Conservation (phyloP, 2,329 filamentous ascomycete genomes). For the Periconia sp. region DNA sequence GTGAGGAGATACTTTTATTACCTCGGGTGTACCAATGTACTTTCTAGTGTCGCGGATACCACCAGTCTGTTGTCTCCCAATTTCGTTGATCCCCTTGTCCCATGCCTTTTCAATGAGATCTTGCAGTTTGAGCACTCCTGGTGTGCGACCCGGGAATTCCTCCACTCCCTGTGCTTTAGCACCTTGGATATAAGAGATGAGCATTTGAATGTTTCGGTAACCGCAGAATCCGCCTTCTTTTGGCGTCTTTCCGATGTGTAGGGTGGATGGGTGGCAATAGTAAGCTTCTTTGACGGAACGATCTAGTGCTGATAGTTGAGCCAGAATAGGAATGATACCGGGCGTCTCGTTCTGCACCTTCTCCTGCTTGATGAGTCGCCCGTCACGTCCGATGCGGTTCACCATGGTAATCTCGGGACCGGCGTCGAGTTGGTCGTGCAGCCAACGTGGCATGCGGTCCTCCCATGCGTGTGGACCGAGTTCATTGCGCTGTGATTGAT, state of each 20-base stretch:
- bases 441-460: slow-evolving; percentile 47
- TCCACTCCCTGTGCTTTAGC: slow-evolving; percentile 59
- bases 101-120: slow-evolving; percentile 85
- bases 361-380: slow-evolving; percentile 44
- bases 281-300: slow-evolving; percentile 69
- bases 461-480: slow-evolving; percentile 53
- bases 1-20: slow-evolving; percentile 38
- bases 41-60: slow-evolving; percentile 87
- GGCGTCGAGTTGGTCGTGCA: slow-evolving; percentile 44
- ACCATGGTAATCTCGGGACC: slow-evolving; percentile 43
- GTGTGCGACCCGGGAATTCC: slow-evolving; percentile 63
- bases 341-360: slow-evolving; percentile 49
- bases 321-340: slow-evolving; percentile 49
- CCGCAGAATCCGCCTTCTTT: slow-evolving; percentile 93
- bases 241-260: slow-evolving; percentile 77
- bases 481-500: slow-evolving; percentile 42
- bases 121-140: slow-evolving; percentile 80
- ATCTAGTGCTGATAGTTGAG: slow-evolving; percentile 60
- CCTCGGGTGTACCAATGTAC: slow-evolving; percentile 92
- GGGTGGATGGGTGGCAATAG: slow-evolving; percentile 73
- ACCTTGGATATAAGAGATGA: slow-evolving; percentile 75
- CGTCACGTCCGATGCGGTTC: slow-evolving; percentile 47
- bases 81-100: slow-evolving; percentile 78
- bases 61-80: slow-evolving; percentile 78
- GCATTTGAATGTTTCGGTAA: slow-evolving; percentile 92